Conservation (phyloP, 2,329 filamentous ascomycete species). For the Rhinocladiella mackenziei region DNA sequence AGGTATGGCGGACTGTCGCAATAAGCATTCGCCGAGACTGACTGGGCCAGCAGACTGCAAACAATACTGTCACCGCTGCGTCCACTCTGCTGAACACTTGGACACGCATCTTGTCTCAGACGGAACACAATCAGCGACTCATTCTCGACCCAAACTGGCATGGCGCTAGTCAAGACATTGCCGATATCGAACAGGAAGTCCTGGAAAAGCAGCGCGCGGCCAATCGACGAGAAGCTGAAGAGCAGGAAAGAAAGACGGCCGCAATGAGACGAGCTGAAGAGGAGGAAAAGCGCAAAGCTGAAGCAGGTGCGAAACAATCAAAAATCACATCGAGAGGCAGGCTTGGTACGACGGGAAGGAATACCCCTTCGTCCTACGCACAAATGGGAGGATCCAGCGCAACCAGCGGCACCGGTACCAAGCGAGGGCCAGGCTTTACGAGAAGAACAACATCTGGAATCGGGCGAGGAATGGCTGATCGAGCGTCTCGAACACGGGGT, state of each 20-base stretch:
- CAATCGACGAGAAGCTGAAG: constrained; percentile 71
- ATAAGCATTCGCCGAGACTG: constrained; percentile 13
- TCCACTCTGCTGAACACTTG: constrained; percentile 89
- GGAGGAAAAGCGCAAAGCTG: constrained; percentile 41
- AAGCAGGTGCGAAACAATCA: constrained; percentile 34
- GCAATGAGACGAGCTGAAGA: constrained; percentile 53
- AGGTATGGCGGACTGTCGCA: constrained; percentile 34
- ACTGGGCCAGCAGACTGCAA: constrained; percentile 61
- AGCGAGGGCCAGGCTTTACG: constrained; percentile 15
- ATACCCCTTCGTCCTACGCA: constrained; percentile 23
- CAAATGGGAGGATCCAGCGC: constrained; percentile 21
- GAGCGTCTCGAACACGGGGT: constrained; percentile 18
- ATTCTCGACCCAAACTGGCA: constrained; percentile 87
- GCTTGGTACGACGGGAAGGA: constrained; percentile 35
- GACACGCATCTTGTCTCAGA: constrained; percentile 93
- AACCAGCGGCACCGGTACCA: constrained; percentile 13
- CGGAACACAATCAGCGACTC: constrained; percentile 92
- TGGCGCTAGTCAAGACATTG: constrained; percentile 78
- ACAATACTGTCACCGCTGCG: constrained; percentile 77
- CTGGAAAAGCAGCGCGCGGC: constrained; percentile 69
- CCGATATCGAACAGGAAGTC: constrained; percentile 80
- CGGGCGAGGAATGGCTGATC: constrained; percentile 13
- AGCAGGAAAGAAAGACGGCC: constrained; percentile 72
- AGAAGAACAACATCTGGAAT: constrained; percentile 22
- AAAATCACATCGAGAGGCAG: constrained; percentile 32